These are phyloP conservation scores for Solanum pennellii DNA, from an alignment of 257 asterid species.

Conservation along the genomic window DNA sequence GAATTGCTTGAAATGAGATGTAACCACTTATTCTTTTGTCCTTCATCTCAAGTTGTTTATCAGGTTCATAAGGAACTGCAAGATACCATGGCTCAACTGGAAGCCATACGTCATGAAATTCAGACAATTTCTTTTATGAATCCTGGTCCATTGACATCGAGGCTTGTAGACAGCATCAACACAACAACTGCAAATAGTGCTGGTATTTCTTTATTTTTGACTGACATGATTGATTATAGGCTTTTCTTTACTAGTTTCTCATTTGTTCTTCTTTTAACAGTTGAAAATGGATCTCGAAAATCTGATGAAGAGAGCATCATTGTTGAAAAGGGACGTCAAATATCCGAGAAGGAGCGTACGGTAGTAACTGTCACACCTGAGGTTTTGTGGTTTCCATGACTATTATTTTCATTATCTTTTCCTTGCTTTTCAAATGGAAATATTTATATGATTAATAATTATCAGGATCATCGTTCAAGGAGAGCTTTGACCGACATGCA, in stretches of 20 bases:
- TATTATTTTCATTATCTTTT: not conserved
- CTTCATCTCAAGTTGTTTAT: not conserved
- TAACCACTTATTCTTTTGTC: not conserved
- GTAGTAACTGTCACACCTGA: slow-evolving; percentile 21
- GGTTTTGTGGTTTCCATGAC: slow-evolving; percentile 19
- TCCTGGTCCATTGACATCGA: slow-evolving; percentile 61
- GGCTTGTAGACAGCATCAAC: slow-evolving; percentile 49
- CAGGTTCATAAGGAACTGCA: slow-evolving; percentile 89
- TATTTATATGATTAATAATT: not conserved
- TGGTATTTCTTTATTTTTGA: slow-evolving; percentile 21
- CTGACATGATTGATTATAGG: not conserved
- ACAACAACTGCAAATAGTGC: slow-evolving; percentile 14
- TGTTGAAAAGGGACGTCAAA: slow-evolving; percentile 18
- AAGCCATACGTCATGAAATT: slow-evolving; percentile 80
- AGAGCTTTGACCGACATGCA: slow-evolving; percentile 32
- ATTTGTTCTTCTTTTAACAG: slow-evolving; percentile 5
- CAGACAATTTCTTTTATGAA: slow-evolving; percentile 56
- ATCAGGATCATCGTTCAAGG: slow-evolving; percentile 37
- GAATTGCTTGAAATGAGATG: not conserved
- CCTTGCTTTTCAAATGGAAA: not conserved
- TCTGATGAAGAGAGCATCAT: slow-evolving; percentile 19
- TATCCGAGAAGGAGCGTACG: slow-evolving; percentile 18
- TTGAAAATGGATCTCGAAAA: slow-evolving; percentile 19
- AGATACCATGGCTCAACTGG: slow-evolving; percentile 78
- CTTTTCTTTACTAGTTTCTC: not conserved